A percentile compares a stretch with the other conserved stretches of the same genome.
Conservation (phyloP, 768 basidiomycete species). For the Suillus alpinus region DNA sequence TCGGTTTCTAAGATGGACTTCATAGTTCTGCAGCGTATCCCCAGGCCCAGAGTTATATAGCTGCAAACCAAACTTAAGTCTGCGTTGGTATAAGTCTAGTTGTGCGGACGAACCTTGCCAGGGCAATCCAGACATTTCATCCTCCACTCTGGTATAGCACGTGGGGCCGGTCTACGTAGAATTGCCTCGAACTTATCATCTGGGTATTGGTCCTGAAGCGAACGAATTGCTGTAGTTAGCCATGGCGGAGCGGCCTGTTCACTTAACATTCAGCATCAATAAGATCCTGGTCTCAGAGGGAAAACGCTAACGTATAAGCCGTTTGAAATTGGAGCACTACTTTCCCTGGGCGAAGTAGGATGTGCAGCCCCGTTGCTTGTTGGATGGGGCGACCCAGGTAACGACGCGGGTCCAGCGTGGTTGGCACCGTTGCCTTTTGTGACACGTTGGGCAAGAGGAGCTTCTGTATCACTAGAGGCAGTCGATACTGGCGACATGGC, state of each 20-base stretch:
- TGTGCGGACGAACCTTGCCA: conserved; percentile 64
- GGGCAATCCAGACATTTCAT: conserved; percentile 91
- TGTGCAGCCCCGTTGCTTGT: conserved; percentile 12
- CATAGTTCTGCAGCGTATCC: conserved; percentile 85
- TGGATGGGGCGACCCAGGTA: conserved; percentile 18
- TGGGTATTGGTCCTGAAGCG: conserved; percentile 69
- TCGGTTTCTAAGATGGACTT: conserved; percentile 88
- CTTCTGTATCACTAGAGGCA: conserved; percentile 70
- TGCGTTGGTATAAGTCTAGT: not conserved
- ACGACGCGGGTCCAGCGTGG: conserved; percentile 9
- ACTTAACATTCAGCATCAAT: conserved; percentile 33
- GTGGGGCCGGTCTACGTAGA: conserved; percentile 53
- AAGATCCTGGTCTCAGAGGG: conserved; percentile 21
- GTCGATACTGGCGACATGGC: conserved; percentile 70
- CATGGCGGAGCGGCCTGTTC: conserved; percentile 57
- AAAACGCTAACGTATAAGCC: conserved; percentile 26
- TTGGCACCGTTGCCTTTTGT: conserved; percentile 53
- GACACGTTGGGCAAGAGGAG: conserved; percentile 66
- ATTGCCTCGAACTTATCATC: conserved; percentile 83
- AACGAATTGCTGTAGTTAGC: conserved; percentile 64
- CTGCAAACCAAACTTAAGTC: conserved; percentile 34
- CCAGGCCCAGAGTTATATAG: conserved; percentile 89
- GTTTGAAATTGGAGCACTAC: conserved; percentile 11
- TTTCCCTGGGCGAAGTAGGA: conserved; percentile 19
- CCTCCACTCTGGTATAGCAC: conserved; percentile 77